Base-by-base conservation (phyloP, 2,329 filamentous ascomycete species). In the Cladosporium sp. region DNA sequence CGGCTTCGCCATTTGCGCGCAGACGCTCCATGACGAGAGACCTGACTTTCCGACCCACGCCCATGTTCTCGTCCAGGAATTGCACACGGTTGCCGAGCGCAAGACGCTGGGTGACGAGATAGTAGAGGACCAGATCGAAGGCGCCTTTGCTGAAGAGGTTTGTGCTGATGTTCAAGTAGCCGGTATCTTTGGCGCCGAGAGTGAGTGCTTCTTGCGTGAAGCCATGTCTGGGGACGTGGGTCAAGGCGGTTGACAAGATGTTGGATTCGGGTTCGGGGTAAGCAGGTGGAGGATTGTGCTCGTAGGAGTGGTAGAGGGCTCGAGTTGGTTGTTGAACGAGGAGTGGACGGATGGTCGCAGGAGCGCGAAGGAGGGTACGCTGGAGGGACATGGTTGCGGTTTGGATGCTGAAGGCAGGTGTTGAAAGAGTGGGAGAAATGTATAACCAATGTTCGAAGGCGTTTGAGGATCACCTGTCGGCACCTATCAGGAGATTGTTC, bases 131-230 rank as follows among this genome's bases (percentile, higher is more conserved):
- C 22, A 98, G 77, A 59, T 87, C 85, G 70, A 95, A 95, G 18
- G 84, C 79, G 7, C 88, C 88, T 36, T 84, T 78, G 1, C 88
- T 83, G 50, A 98, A 82, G 16, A 96, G 74, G 62, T 89, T 91
- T 8, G 87, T 82, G 52, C 88, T 91, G 52, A 92, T 89, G 64
- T 93, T 88, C 46, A 89, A 82, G 67, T 92, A 95, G 38, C 91
- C 90, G 15, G 84, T 83, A 62, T 95, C 89, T 62, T 83, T 83
- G 53, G 88, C 88, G 54, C 92, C 93, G 18, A 86, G 78, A 38
- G 80, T 79, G 8, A 98, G 77, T 0, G 91, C 76, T 16, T 80
- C 76, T 42, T 77, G 72, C 0, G 88, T 88, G 76, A 97, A 98
- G 65, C 93, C 93, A 66, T 89, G 79, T 43, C 78, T 68, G 15